Base-by-base conservation (phyloP, 2,329 filamentous ascomycete genomes). In the Zymoseptoria crescenta region DNA sequence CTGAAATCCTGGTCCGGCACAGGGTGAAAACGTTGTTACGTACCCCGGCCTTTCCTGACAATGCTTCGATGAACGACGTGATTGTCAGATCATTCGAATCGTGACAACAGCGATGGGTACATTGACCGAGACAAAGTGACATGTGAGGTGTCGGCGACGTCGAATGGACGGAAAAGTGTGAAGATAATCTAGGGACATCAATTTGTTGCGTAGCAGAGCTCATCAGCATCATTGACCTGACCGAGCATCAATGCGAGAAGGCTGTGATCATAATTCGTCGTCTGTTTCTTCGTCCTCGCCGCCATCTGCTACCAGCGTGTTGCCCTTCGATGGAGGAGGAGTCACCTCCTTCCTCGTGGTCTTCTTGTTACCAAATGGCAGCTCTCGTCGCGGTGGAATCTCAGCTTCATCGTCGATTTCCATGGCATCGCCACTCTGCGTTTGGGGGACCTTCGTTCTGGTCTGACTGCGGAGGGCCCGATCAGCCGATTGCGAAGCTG, bases 211-310 rank as follows among this genome's bases (percentile, higher is more conserved):
- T n/a, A 45, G 35, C 35, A 41, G 35, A 45, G n/a, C 35, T n/a
- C 35, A 45, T 45, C 35, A 45, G n/a, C n/a, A 45, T n/a, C 35
- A 45, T 45, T 24, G 35, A 45, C n/a, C 4, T 4, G 13, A 45
- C 16, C 16, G 35, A 45, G 35, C 35, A 45, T 45, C 16, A 4
- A 45, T 45, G 35, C 16, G 35, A 45, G 35, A 10, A 19, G 35
- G 35, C 21, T 29, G 24, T 57, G 45, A 28, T 68, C 58, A 71
- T 52, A 71, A 54, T 58, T 73, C 71, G 55, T 73, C 71, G 57
- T 73, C 70, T 27, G 69, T 72, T 52, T 70, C 69, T 10, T 69
- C 70, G 27, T 72, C 68, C 24, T 69, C 67, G 8, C 67, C 62
- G 7, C 61, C 58, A 27, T 50, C 51, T 50, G 52, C 35, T 45